Base-by-base conservation (phyloP, 352 stramenopile species). In the Halophytophthora batemanensis region DNA sequence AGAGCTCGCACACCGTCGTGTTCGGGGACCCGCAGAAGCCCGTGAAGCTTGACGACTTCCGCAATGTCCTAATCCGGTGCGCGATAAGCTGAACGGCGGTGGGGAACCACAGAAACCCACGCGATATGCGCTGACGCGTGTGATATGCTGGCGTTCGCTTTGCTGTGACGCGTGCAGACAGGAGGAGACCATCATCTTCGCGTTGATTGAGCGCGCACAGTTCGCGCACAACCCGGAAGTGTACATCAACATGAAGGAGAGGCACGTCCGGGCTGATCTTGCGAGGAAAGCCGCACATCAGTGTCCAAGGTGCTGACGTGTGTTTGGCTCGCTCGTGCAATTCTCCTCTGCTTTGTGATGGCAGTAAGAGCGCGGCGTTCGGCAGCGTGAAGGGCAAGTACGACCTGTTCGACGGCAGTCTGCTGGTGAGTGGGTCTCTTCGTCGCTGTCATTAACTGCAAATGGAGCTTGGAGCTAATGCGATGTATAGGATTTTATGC, bases 111-210 rank as follows among this genome's bases (percentile, higher is more conserved):
- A 8, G 4, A 8, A 31, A 31, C 25, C 8, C 4, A 31, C 4
- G 25, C 8, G 25, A 31, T 31, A 4, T 31, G 4, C 25, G 25
- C 25, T 31, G 25, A 31, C 25, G 8, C 25, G 25, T 10, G 11
- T 36, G 28, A 17, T n/a, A 14, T 7, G 17, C 34, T 35, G 15
- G 22, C 21, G 7, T 28, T 22, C 7, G 10, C 15, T 29, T 8
- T 21, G 37, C 12, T 48, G 40, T 35, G 13, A 6, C 12, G n/a
- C 42, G 31, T 59, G 19, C 58, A 88, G 82, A 19, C 87, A 96
- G 63, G 93, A 99, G 69, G 97, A 99, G 77, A 99, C 96, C 1
- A 99, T 99, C 64, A 99, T 99, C 71, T 99, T 99, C 68, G 94
- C 96, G n/a, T 65, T 99, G 17, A 99, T 99, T 63, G 97, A 99